Conservation (phyloP, 768 basidiomycete species). For the Favolaschia claudopus region DNA sequence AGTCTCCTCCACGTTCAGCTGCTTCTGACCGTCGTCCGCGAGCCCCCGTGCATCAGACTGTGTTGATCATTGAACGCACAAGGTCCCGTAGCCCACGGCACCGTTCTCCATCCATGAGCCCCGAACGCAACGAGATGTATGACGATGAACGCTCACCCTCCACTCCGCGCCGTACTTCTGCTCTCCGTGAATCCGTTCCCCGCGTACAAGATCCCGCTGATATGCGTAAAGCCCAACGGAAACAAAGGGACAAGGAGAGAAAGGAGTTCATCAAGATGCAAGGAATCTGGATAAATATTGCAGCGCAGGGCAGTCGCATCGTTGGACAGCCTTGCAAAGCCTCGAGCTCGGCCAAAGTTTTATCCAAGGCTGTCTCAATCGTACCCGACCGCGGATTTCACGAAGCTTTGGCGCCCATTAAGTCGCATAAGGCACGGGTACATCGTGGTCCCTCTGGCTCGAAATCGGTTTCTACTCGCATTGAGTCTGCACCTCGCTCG, state of each 20-base stretch:
- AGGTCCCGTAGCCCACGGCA: not conserved
- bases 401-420: constrained; percentile 46
- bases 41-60: not conserved
- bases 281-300: constrained; percentile 47
- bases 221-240: constrained; percentile 35
- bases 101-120: not conserved
- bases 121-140: not conserved
- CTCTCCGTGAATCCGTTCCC: constrained; percentile 12
- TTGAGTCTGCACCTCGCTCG: too few species aligned
- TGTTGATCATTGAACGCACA: not conserved
- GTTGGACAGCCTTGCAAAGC: constrained; percentile 9
- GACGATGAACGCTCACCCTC: not conserved
- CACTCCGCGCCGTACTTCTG: not conserved
- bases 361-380: constrained; percentile 31
- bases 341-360: constrained; percentile 42
- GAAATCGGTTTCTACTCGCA: too few species aligned
- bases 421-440: not conserved
- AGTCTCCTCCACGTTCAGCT: not conserved
- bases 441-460: constrained; percentile 14
- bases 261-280: constrained; percentile 35
- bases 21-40: not conserved
- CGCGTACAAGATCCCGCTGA: constrained; percentile 15
- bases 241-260: constrained; percentile 38
- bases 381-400: constrained; percentile 54
- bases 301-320: constrained; percentile 46